phyloP scores from a whole-genome alignment of 352 stramenopile species.

The Globisporangium carolinianum region DNA sequence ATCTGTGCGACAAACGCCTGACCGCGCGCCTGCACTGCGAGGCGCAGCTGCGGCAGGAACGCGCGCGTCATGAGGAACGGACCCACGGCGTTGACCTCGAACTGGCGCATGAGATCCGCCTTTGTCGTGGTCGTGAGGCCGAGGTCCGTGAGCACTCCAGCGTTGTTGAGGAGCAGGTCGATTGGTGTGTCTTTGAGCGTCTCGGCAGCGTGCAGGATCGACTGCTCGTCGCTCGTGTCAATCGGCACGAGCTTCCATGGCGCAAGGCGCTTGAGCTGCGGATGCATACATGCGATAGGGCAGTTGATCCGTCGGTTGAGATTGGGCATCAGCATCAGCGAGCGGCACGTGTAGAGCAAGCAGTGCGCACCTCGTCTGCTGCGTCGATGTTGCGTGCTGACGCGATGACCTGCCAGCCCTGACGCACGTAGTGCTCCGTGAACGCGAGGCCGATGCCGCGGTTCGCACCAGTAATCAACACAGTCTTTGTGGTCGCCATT shows the following conservation, averaged over 20 bases:
- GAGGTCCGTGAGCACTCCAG: slow-evolving; percentile 27
- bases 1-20: slow-evolving; percentile 49
- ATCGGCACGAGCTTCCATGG: slow-evolving; percentile 44
- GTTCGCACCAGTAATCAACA: slow-evolving; percentile 30
- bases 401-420: slow-evolving; percentile 26
- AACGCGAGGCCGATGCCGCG: slow-evolving; percentile 30
- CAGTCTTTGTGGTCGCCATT: slow-evolving; percentile 17
- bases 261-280: slow-evolving; percentile 22
- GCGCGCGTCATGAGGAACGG: slow-evolving; percentile 56
- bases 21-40: slow-evolving; percentile 26
- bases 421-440: slow-evolving; percentile 20
- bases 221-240: slow-evolving; percentile 46
- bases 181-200: slow-evolving; percentile 30
- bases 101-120: slow-evolving; percentile 45
- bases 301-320: too few species aligned
- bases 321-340: too few species aligned
- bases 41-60: slow-evolving; percentile 43
- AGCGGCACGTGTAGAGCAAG: slow-evolving; percentile 5
- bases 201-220: slow-evolving; percentile 34
- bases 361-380: slow-evolving; percentile 9
- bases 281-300: too few species aligned
- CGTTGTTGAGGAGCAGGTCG: slow-evolving; percentile 76
- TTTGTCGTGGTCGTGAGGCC: slow-evolving; percentile 38
- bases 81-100: slow-evolving; percentile 72
- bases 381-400: slow-evolving; percentile 13